phyloP scores from a whole-genome alignment of 2,329 filamentous ascomycete genomes.

The Simplicillium aogashimaense region DNA sequence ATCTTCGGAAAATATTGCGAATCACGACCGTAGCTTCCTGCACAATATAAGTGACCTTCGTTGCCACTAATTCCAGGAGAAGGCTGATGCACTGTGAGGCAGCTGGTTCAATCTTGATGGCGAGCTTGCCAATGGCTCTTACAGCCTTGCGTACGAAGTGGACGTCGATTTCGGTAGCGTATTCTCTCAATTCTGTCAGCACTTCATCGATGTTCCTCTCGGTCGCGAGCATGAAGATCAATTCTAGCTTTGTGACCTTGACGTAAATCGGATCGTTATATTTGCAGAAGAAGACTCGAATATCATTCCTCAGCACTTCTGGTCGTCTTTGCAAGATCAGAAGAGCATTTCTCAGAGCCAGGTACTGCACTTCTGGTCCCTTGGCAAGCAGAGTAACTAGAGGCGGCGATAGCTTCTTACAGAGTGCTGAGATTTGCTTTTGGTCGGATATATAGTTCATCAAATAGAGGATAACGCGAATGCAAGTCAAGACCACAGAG shows the following conservation, averaged over 20 bases:
- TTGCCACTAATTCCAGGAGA: conserved; percentile 83
- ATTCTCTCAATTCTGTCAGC: conserved; percentile 85
- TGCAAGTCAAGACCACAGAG: conserved; percentile 89
- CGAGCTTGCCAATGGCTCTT: conserved; percentile 91
- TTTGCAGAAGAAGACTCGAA: conserved; percentile 98
- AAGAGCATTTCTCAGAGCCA: conserved; percentile 86
- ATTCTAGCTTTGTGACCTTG: conserved; percentile 95
- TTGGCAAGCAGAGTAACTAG: conserved; percentile 92
- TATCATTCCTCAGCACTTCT: conserved; percentile 91
- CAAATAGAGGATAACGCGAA: conserved; percentile 89
- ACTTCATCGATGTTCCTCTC: conserved; percentile 95
- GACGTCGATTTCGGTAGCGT: conserved; percentile 96
- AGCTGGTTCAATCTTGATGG: conserved; percentile 96
- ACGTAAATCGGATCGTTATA: conserved; percentile 99
- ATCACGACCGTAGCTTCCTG: conserved; percentile 98
- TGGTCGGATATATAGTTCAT: conserved; percentile 98
- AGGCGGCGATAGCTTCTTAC: conserved; percentile 87
- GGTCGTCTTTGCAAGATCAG: conserved; percentile 88
- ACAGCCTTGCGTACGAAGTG: conserved; percentile 98
- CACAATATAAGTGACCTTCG: conserved; percentile 98
- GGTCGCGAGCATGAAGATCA: conserved; percentile 97
- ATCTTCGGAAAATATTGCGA: conserved; percentile 97
- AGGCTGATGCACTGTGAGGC: conserved; percentile 87
- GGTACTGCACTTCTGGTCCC: conserved; percentile 95
- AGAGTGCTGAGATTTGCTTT: conserved; percentile 77